These are phyloP conservation scores for Parathielavia hyrcaniae DNA, from an alignment of 495 filamentous ascomycete species.

Conservation along the genomic window DNA sequence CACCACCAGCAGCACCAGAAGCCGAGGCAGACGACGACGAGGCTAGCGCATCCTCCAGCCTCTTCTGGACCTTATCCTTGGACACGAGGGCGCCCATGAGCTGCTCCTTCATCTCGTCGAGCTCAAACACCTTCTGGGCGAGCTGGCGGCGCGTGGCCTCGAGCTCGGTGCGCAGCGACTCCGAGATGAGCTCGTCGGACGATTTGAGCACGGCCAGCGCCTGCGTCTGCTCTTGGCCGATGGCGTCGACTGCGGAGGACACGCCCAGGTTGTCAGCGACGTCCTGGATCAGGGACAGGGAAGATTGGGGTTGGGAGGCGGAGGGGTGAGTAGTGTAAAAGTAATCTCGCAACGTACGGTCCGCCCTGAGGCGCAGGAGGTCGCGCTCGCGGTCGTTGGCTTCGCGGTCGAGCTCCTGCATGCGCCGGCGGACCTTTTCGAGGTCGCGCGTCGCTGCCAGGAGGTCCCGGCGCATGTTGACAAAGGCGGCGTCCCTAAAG, in stretches of 20 bases:
- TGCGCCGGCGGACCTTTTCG: slow-evolving; percentile 34
- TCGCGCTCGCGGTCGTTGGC: slow-evolving; percentile 44
- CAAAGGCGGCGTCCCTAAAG: slow-evolving; percentile 36
- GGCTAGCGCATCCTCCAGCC: slow-evolving; percentile 38
- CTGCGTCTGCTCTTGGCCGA: slow-evolving; percentile 43
- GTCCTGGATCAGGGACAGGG: too few relatives aligned
- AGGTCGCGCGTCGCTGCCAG: slow-evolving; percentile 30
- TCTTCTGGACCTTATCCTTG: slow-evolving; percentile 49
- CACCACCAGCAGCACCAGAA: neutral
- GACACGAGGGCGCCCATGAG: slow-evolving; percentile 46
- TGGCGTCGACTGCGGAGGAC: slow-evolving; percentile 37
- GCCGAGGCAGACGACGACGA: slow-evolving; percentile 6
- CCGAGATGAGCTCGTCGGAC: slow-evolving; percentile 47
- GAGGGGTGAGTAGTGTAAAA: neutral
- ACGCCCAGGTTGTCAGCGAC: slow-evolving; percentile 10
- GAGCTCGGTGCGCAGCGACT: slow-evolving; percentile 48
- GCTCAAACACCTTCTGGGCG: slow-evolving; percentile 37
- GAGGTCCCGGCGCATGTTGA: slow-evolving; percentile 35
- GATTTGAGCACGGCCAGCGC: slow-evolving; percentile 48
- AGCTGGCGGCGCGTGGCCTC: slow-evolving; percentile 41
- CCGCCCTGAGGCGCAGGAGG: slow-evolving; percentile 36
- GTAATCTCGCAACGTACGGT: slow-evolving; percentile 28
- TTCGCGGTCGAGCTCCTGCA: slow-evolving; percentile 41
- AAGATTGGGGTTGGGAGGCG: neutral
- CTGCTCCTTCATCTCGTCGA: slow-evolving; percentile 47